Evolutionary conservation across 2,329 filamentous ascomycete genomes (phyloP), one percentile per base, ranked within the genome.

Genomic region (Madurella mycetomatis): DNA sequence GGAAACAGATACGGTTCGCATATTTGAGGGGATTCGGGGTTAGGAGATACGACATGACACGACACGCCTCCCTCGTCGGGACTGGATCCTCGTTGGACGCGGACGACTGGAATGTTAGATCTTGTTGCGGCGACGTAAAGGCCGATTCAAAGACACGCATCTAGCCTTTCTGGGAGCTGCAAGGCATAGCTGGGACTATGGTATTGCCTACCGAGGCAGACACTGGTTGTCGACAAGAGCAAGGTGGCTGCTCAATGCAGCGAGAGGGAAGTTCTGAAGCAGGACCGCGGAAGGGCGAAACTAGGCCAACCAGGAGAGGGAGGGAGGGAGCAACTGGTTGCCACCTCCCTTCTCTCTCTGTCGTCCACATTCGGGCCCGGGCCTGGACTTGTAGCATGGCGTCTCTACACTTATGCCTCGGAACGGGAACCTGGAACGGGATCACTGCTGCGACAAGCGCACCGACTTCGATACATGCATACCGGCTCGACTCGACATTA

Each of bases 201-300:
- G 60, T 62, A 17, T 25, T 45, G 43, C 15, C 17, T 16, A 49
- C 58, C 63, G 67, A 65, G 63, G 67, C 66, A 66, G 73, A 70
- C 74, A 75, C 73, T 72, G 73, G 72, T 52, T 76, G 75, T 74
- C 71, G 67, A 72, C 69, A 62, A 70, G 68, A 66, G 68, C 64
- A 61, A 66, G 61, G 62, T 63, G 58, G 49, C 64, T 58, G 53
- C 25, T 25, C 25, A 25, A 25, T 7, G 25, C 25, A 25, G 25
- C 25, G 7, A 25, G 7, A 7, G 25, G 25, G 7, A 25, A 7
- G 3, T 25, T 7, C 7, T 3, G 25, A 25, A 7, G 3, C 7
- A 25, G 25, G 25, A 25, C 7, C 25, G 25, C 25, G 25, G 25
- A 3, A 25, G 25, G 25, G 25, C 25, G 25, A 25, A 25, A 25